Percentiles rank a stretch among this genome's conserved stretches.
Evolutionary conservation across 306 rosid species (phyloP).

Genomic region (Begonia loranthoides): DNA sequence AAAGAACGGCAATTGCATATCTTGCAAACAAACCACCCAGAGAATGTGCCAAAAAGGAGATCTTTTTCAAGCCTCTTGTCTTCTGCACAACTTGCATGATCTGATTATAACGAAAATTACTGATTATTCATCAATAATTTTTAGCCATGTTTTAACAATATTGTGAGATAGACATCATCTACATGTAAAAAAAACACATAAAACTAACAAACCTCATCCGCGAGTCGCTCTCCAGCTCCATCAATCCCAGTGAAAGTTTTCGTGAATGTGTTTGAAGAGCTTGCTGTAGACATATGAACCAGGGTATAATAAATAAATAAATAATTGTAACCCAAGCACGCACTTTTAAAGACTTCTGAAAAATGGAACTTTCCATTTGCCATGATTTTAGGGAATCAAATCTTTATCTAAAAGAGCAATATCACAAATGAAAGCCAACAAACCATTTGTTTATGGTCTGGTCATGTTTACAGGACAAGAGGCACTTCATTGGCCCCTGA

Average conservation of each 20-base stretch:
- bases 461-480: too few relatives aligned
- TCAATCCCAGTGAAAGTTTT: slow-evolving; percentile 91
- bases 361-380: too few relatives aligned
- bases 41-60: slow-evolving; percentile 91
- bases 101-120: slow-evolving; percentile 30
- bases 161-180: background rate
- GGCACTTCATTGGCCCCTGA: too few relatives aligned
- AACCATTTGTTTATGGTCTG: too few relatives aligned
- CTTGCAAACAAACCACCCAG: slow-evolving; percentile 94
- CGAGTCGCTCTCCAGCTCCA: slow-evolving; percentile 89
- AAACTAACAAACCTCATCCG: slow-evolving; percentile 68
- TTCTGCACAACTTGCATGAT: slow-evolving; percentile 66
- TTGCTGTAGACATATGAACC: slow-evolving; percentile 40
- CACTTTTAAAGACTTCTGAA: too few relatives aligned
- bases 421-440: too few relatives aligned
- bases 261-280: slow-evolving; percentile 67
- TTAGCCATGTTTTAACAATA: too few relatives aligned
- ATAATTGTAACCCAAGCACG: too few relatives aligned
- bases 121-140: background rate
- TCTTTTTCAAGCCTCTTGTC: slow-evolving; percentile 57
- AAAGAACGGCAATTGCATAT: slow-evolving; percentile 70
- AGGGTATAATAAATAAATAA: too few relatives aligned
- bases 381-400: too few relatives aligned
- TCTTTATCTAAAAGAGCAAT: too few relatives aligned
- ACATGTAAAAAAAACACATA: background rate